These are phyloP conservation scores for Rhodofomes roseus DNA, from an alignment of 1,284 basidiomycete genomes.

Conservation along the genomic window DNA sequence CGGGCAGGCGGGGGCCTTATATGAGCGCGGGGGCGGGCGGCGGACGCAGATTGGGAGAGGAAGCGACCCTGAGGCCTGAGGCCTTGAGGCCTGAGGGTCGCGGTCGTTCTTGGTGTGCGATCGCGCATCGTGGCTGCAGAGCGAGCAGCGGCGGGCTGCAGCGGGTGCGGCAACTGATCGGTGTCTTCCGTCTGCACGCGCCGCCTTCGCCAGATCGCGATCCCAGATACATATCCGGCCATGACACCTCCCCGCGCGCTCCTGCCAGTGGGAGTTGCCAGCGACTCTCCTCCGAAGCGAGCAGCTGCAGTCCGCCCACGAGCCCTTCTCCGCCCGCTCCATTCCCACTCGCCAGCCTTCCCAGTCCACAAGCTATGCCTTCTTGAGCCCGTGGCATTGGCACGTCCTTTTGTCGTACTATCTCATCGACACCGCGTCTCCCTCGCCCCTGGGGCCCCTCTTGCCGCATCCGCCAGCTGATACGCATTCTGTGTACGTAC, in stretches of 20 bases:
- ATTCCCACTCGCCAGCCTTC: too few relatives aligned
- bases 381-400: not conserved
- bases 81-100: not conserved
- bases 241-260: too few relatives aligned
- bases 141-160: not conserved
- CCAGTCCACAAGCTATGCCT: not conserved
- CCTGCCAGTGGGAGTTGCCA: too few relatives aligned
- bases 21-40: constrained; percentile 14
- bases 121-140: not conserved
- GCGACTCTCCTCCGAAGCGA: too few relatives aligned
- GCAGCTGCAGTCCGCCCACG: not conserved
- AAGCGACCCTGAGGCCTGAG: too few relatives aligned
- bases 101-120: not conserved
- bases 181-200: not conserved
- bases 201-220: not conserved
- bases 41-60: constrained; percentile 2
- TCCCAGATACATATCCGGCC: not conserved
- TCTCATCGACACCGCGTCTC: not conserved
- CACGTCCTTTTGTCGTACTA: not conserved
- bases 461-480: not conserved
- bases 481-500: not conserved
- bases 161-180: not conserved
- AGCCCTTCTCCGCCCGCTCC: not conserved
- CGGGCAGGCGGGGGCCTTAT: constrained; percentile 14
- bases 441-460: not conserved